Percentiles rank a stretch among this genome's conserved stretches.
These are phyloP conservation scores for Mrakia gelida DNA, from an alignment of 768 basidiomycete genomes.

Conservation along the genomic window DNA sequence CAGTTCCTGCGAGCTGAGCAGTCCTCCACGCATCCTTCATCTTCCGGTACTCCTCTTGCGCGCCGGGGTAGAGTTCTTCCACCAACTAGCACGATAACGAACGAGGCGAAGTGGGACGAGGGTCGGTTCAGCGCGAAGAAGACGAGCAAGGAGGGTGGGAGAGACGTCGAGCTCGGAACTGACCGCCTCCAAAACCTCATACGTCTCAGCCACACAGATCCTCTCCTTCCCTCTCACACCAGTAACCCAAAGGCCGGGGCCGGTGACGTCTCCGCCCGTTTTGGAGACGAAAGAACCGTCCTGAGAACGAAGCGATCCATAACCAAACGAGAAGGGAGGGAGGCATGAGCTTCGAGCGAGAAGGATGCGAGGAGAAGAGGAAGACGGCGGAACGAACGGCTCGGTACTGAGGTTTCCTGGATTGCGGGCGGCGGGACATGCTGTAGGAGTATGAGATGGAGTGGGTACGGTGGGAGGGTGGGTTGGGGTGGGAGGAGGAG, in stretches of 20 bases:
- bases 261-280: constrained; percentile 39
- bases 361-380: background rate
- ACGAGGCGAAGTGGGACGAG: too few species aligned
- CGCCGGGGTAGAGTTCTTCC: constrained; percentile 64
- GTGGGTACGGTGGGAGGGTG: background rate
- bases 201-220: constrained; percentile 68
- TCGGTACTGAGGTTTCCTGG: background rate
- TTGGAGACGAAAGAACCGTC: constrained; percentile 16
- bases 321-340: background rate
- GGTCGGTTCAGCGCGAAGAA: too few species aligned
- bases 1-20: background rate
- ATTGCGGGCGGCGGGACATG: background rate
- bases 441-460: background rate
- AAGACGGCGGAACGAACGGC: background rate
- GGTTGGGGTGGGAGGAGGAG: background rate
- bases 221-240: constrained; percentile 81
- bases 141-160: background rate
- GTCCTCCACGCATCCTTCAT: constrained; percentile 11
- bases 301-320: background rate
- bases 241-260: constrained; percentile 80
- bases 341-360: background rate
- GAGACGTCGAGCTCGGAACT: constrained; percentile 37
- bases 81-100: constrained; percentile 56
- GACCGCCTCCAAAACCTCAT: constrained; percentile 73
- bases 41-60: constrained; percentile 30